Evolutionary conservation across 257 asterid species (phyloP).

Genomic region (Apocynum venetum): DNA sequence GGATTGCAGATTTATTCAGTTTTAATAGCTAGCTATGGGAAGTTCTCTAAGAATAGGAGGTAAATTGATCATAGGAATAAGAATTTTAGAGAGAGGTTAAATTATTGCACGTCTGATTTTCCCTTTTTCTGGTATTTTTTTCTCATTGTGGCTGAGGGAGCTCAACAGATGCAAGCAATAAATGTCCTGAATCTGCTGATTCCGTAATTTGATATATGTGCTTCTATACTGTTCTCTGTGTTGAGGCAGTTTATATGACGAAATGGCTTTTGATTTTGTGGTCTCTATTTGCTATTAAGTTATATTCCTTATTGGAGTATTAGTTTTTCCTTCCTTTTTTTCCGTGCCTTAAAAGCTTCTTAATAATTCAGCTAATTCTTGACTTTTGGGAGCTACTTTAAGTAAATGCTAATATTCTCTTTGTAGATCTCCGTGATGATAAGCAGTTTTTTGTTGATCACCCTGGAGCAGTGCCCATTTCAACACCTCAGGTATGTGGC

Average conservation of each 20-base stretch:
- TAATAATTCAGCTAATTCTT: neutral
- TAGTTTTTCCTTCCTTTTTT: neutral
- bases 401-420: conserved; percentile 14
- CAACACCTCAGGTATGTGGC: conserved; percentile 48
- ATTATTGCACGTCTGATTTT: neutral
- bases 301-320: neutral
- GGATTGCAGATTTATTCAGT: neutral
- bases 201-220: neutral
- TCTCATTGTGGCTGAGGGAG: neutral
- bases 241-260: neutral
- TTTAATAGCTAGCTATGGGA: neutral
- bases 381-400: neutral
- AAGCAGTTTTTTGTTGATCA: conserved; percentile 62
- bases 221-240: too few relatives aligned
- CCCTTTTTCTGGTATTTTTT: neutral
- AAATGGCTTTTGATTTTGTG: neutral
- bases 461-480: conserved; percentile 71
- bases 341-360: neutral
- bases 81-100: neutral
- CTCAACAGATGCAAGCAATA: neutral
- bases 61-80: neutral
- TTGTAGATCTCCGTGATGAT: conserved; percentile 74
- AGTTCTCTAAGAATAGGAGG: neutral
- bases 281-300: conserved; percentile 1
- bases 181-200: neutral